These are phyloP conservation scores for Hypoxylon sp. DNA, from an alignment of 2,329 filamentous ascomycete species.

Conservation along the genomic window DNA sequence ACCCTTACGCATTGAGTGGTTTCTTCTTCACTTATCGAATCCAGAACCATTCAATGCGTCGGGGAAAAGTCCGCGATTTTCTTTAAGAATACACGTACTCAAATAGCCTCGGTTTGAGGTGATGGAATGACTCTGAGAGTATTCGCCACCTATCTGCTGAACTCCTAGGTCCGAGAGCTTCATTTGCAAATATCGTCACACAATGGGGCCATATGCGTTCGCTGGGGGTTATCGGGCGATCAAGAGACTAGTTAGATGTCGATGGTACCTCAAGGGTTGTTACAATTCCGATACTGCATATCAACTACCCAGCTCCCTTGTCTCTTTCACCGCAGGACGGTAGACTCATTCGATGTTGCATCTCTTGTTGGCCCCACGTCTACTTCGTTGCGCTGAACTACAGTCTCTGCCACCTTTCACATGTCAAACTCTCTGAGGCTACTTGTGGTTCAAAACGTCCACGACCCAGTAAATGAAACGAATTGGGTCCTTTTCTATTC, in stretches of 20 bases:
- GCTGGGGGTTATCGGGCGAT: constrained; percentile 22
- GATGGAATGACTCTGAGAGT: constrained; percentile 11
- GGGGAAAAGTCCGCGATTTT: constrained; percentile 11
- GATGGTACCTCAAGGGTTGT: constrained; percentile 37
- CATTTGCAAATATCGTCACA: constrained; percentile 19
- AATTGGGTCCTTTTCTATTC: constrained; percentile 17
- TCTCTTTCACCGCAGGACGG: constrained; percentile 17
- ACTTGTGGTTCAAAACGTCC: constrained; percentile 6
- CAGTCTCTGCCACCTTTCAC: constrained; percentile 34
- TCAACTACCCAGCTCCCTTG: constrained; percentile 14
- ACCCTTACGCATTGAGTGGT: neutral
- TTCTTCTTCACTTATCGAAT: constrained; percentile 14
- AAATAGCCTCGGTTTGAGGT: constrained; percentile 36
- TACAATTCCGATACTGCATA: constrained; percentile 27
- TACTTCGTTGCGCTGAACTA: constrained; percentile 22
- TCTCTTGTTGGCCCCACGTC: constrained; percentile 27
- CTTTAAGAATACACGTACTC: constrained; percentile 2
- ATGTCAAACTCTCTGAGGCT: constrained; percentile 37
- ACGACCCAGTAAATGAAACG: constrained; percentile 18
- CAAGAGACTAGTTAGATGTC: constrained; percentile 22
- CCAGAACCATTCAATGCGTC: constrained; percentile 10
- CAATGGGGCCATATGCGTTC: constrained; percentile 16
- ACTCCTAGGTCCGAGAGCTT: constrained; percentile 20
- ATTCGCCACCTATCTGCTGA: constrained; percentile 31
- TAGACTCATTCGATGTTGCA: constrained; percentile 12